Base-by-base conservation (phyloP, 305 asterid genomes). In the Solanum hybrid region DNA sequence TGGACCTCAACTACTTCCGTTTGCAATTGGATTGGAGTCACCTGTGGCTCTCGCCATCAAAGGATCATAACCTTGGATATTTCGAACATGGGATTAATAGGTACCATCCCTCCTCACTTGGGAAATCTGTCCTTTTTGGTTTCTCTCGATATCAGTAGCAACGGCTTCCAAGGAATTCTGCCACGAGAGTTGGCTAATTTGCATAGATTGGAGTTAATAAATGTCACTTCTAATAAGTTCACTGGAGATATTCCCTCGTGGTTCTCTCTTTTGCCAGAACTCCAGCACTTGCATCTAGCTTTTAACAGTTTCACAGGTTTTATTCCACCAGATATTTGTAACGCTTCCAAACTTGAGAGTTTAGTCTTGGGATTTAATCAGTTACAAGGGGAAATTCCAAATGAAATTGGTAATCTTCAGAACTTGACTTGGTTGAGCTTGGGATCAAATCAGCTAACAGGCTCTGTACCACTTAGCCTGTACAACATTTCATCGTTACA, bases 21-120 rank as follows among this genome's bases (percentile, higher is more conserved):
- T 27, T 94, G 94, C 88, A 85, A 60, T 34, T 92, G 93, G 95
- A 90, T 77, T 24, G 95, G 96, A 40, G 93, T 94, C 9, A 85
- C 89, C 6, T 92, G 88, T 32, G 82, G 51, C 86, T 71, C 88
- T 26, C 42, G 40, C 85, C 89, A 93, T 86, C 90, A 56, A 75
- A 85, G 94, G 35, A 88, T 91, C 24, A 79, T 80, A 11, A 90
- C 90, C 29, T 81, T 91, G 60, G 79, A 90, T 29, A 24, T 93
- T 34, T 88, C 90, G 1, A 27, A 88, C 88, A 85, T 92, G 93
- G 92, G 88, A 20, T 89, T 93, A 12, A 11, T 64, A 2, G 94
- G 93, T 11, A 87, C 4, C 12, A 69, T 93, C 32, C 87, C 95
- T 31, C 92, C 94, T 29, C 82, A 85, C 2, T 12, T 93, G 31